Evolutionary conservation across 768 basidiomycete genomes (phyloP).

Genomic region (Postia placenta): DNA sequence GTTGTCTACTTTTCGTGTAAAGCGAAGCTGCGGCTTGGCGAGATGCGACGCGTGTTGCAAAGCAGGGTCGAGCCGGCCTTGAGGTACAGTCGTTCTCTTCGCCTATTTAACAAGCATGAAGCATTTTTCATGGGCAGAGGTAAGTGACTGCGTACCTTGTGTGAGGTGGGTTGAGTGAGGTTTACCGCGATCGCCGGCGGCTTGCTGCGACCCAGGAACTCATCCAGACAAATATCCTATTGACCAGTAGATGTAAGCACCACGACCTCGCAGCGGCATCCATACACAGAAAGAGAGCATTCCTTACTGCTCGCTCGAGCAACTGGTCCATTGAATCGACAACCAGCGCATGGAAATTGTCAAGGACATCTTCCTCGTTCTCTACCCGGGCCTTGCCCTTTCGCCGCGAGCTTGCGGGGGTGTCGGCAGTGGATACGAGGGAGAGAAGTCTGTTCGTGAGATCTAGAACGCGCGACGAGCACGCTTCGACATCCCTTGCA

Average conservation of each 20-base stretch:
- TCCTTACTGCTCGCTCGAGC: conserved; percentile 73
- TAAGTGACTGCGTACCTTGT: conserved; percentile 7
- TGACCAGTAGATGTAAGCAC: not conserved
- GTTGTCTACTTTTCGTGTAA: conserved; percentile 58
- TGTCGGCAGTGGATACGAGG: conserved; percentile 40
- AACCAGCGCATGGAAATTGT: conserved; percentile 70
- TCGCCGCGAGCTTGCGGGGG: conserved; percentile 25
- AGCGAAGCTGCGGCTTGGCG: conserved; percentile 75
- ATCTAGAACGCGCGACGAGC: conserved; percentile 59
- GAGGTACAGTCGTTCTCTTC: conserved; percentile 29
- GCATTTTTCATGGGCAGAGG: not conserved
- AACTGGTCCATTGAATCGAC: conserved; percentile 84
- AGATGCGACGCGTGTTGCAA: conserved; percentile 73
- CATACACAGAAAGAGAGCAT: conserved; percentile 1
- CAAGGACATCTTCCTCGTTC: conserved; percentile 76
- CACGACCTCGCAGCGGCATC: not conserved
- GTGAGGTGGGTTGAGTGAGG: conserved; percentile 16
- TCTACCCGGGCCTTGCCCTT: conserved; percentile 54
- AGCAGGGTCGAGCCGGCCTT: conserved; percentile 48
- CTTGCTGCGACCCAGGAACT: conserved; percentile 65
- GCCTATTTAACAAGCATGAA: not conserved
- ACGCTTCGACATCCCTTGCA: conserved; percentile 62
- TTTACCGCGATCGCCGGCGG: conserved; percentile 58
- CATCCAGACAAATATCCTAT: conserved; percentile 81
- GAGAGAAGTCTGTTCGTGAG: conserved; percentile 60